phyloP scores from a whole-genome alignment of 768 basidiomycete genomes.

The Crepidotus variabilis region DNA sequence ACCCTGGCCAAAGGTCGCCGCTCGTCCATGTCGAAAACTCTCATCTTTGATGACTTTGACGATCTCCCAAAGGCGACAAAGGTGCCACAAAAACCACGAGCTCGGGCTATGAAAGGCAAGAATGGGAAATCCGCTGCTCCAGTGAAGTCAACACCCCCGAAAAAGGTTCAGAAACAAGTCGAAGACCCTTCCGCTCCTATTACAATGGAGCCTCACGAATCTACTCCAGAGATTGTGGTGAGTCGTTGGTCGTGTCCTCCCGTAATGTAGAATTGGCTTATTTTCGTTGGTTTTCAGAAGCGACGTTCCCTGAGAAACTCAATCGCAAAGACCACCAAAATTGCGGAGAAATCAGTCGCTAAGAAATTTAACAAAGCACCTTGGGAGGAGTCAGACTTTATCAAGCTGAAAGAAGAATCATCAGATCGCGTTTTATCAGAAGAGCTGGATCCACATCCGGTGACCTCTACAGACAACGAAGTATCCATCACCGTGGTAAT shows the following conservation, averaged over 20 bases:
- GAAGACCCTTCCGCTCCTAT: background rate
- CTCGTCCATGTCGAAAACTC: background rate
- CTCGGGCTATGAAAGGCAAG: background rate
- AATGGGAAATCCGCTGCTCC: background rate
- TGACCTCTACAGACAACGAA: background rate
- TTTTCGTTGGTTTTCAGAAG: background rate
- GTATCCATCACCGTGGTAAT: background rate
- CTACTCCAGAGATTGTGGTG: background rate
- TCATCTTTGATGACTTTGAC: background rate
- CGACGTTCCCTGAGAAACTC: background rate
- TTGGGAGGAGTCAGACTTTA: conserved; percentile 6
- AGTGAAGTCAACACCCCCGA: background rate
- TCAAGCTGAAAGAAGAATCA: background rate
- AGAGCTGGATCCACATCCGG: background rate
- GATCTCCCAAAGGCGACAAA: background rate
- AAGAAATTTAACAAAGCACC: conserved; percentile 11
- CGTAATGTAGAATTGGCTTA: background rate
- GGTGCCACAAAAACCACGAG: background rate
- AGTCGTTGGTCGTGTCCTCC: background rate
- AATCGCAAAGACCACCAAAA: background rate
- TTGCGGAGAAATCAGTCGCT: background rate
- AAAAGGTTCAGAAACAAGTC: background rate
- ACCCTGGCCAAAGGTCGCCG: background rate
- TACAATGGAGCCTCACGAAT: background rate
- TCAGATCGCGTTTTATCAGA: background rate